Evolutionary conservation across 352 stramenopile species (phyloP).

Genomic region (Phytopythium oedochilum): DNA sequence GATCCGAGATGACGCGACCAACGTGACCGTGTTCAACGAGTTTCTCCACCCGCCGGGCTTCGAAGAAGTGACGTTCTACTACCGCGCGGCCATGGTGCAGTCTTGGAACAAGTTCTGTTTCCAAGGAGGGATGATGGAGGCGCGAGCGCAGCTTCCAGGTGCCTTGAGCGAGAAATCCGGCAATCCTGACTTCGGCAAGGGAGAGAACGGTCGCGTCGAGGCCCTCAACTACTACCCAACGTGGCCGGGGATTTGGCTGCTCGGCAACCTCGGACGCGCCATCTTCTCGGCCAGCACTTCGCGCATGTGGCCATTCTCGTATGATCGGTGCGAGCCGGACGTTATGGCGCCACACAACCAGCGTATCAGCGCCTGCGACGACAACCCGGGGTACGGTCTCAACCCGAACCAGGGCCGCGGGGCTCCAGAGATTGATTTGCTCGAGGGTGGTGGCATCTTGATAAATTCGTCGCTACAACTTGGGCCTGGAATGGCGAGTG

Average conservation of each 20-base stretch:
- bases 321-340: constrained; percentile 85
- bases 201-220: constrained; percentile 14
- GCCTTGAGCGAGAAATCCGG: constrained; percentile 33
- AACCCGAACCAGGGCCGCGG: constrained; percentile 87
- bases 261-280: constrained; percentile 93
- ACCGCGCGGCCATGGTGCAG: constrained; percentile 82
- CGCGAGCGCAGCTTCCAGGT: constrained; percentile 82
- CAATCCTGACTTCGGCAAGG: constrained; percentile 31
- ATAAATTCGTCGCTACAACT: constrained; percentile 92
- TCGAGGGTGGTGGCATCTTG: constrained; percentile 81
- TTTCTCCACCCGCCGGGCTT: constrained; percentile 30
- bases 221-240: constrained; percentile 22
- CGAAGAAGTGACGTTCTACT: constrained; percentile 27
- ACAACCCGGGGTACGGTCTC: constrained; percentile 88
- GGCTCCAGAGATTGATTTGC: constrained; percentile 94
- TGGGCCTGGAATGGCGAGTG: constrained; percentile 50
- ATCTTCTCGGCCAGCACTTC: constrained; percentile 94
- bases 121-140: constrained; percentile 89
- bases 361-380: constrained; percentile 88
- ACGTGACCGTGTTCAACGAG: constrained; percentile 61
- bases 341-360: constrained; percentile 62
- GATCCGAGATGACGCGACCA: constrained; percentile 21
- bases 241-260: constrained; percentile 95
- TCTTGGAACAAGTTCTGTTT: constrained; percentile 95
- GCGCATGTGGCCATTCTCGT: constrained; percentile 96